Base-by-base conservation (phyloP, 2,329 filamentous ascomycete genomes). In the Xylariaceae sp. region DNA sequence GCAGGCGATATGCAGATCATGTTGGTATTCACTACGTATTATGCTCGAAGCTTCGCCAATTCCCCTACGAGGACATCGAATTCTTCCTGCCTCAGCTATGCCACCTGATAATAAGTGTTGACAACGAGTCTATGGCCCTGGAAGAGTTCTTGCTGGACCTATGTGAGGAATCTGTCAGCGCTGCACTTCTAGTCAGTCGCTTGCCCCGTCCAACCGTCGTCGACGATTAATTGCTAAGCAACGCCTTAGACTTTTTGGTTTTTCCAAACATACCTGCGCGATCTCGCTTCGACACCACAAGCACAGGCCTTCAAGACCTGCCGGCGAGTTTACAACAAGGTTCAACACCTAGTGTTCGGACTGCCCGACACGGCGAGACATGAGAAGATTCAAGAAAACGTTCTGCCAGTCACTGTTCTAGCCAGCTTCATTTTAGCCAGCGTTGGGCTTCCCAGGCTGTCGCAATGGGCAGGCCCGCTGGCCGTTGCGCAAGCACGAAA, bases 31-130 rank as follows among this genome's bases (percentile, higher is more conserved):
- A 92, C 74, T 90, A 92, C 77, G 88, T 91, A 59, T 83, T 94
- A 60, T 92, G 89, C 78, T 87, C 86, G 67, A 94, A 94, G 81
- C 80, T 94, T 69, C 88, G 89, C 69, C 87, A 89, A 72, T 94
- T 94, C 70, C 87, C 87, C 61, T 94, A 92, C 75, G 87, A 91
- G 76, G 88, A 94, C 73, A 91, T 94, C 70, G 89, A 94, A 74
- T 94, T 94, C 84, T 94, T 92, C 77, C 80, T 94, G 48, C 89
- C 89, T 59, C 87, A 90, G 76, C 77, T 94, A 77, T 94, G 89
- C 71, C 89, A 94, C 74, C 84, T 94, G 60, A 85, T 91, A 73
- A 88, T 94, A 68, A 91, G 87, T 72, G 83, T 92, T 71, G 85
- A 92, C 76, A 94, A 92, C 73, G 89, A 94, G 77, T 92, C 88